phyloP scores from a whole-genome alignment of 139 green algal species.

The Desmodesmus armatus region DNA sequence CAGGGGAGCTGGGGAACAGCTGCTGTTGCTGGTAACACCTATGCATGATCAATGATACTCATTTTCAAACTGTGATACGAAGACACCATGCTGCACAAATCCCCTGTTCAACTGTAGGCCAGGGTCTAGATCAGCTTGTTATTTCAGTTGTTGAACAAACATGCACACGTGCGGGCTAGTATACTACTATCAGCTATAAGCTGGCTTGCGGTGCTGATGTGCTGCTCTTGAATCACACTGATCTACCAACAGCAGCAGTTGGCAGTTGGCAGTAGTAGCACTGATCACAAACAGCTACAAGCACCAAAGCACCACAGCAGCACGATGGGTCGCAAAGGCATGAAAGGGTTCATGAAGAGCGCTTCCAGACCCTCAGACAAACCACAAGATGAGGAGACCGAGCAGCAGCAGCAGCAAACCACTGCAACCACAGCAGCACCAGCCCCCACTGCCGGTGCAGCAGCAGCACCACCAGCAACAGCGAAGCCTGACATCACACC shows the following conservation, averaged over 20 bases:
- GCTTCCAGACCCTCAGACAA: neutral
- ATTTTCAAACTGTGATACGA: no score
- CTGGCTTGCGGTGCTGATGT: neutral
- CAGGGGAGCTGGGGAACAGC: no score
- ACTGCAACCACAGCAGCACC: neutral
- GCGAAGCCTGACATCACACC: neutral
- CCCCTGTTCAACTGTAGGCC: no score
- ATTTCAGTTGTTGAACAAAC: no score
- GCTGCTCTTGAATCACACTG: neutral
- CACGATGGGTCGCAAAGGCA: conserved; percentile 43
- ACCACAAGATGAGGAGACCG: neutral
- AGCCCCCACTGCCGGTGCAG: neutral
- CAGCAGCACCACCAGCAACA: neutral
- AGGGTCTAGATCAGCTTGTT: no score
- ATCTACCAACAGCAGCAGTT: neutral
- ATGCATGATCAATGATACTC: no score
- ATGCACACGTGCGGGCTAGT: no score
- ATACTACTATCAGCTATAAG: no score
- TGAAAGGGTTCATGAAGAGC: conserved; percentile 38
- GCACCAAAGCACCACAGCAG: neutral
- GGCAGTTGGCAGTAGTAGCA: neutral
- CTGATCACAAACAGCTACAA: neutral
- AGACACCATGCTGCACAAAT: no score
- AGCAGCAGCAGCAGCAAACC: neutral
- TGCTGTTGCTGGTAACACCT: no score